Evolutionary conservation across 164 flowering plant species (phyloP).

Genomic region (Brasenia schreberi): DNA sequence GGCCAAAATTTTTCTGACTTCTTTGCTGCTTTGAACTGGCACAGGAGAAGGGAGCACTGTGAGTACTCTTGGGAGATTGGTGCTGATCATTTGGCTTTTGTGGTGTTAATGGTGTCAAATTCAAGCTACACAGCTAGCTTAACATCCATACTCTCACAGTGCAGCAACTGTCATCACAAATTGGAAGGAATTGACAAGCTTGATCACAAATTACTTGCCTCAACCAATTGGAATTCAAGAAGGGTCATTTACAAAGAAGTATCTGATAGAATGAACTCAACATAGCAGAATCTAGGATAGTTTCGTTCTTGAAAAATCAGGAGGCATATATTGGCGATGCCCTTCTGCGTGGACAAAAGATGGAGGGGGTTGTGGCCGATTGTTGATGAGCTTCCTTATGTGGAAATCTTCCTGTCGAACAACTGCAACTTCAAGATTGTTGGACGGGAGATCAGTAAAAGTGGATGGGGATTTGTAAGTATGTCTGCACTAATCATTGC

Average conservation of each 20-base stretch:
- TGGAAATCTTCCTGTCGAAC: slow-evolving; percentile 40
- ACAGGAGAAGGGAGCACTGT: slow-evolving; percentile 18
- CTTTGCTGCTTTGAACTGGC: background rate
- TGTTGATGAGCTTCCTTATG: slow-evolving; percentile 46
- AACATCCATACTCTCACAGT: slow-evolving; percentile 33
- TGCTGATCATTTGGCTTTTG: slow-evolving; percentile 27
- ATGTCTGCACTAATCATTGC: background rate
- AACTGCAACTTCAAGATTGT: slow-evolving; percentile 28
- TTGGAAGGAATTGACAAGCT: slow-evolving; percentile 41
- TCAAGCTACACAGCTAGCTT: slow-evolving; percentile 32
- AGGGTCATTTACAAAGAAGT: no score
- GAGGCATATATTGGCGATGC: no score
- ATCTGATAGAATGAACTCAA: no score
- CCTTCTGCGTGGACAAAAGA: no score
- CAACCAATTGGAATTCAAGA: no score
- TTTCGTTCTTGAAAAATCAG: no score
- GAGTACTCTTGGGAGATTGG: slow-evolving; percentile 21
- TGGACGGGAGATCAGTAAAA: slow-evolving; percentile 39
- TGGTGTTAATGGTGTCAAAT: slow-evolving; percentile 30
- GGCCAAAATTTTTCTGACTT: background rate
- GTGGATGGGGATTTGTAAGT: slow-evolving; percentile 69
- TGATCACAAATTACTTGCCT: no score
- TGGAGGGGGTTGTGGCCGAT: slow-evolving; percentile 42
- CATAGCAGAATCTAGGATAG: no score
- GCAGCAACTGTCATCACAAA: slow-evolving; percentile 26